A percentile compares a stretch with the other conserved stretches of the same genome.
phyloP scores from a whole-genome alignment of 2,329 filamentous ascomycete species.

The Penicillium freii region DNA sequence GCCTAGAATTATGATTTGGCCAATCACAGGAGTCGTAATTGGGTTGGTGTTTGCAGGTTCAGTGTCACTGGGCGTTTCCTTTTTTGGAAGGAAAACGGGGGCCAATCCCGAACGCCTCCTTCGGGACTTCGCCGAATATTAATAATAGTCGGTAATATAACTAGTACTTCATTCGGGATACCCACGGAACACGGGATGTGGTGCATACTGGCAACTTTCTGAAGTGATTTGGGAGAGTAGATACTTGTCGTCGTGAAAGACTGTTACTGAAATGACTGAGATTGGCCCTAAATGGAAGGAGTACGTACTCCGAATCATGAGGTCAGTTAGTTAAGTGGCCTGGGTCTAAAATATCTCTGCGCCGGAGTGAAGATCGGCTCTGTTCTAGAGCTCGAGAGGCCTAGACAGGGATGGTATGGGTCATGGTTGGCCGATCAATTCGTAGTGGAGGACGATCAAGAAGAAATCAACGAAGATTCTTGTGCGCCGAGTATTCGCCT shows the following conservation, averaged over 20 bases:
- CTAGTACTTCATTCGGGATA: neutral
- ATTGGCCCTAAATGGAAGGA: neutral
- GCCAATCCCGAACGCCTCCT: constrained; percentile 3
- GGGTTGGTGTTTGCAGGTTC: neutral
- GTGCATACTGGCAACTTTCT: neutral
- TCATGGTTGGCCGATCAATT: constrained; percentile 3
- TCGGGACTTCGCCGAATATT: constrained; percentile 6
- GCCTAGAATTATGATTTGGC: constrained; percentile 3
- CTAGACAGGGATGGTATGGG: neutral
- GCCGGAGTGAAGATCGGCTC: neutral
- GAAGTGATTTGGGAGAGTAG: neutral
- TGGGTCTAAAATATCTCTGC: neutral
- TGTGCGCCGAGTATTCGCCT: neutral
- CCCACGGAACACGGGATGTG: neutral
- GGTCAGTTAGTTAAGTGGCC: neutral
- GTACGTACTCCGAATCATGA: neutral
- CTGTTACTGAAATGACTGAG: neutral
- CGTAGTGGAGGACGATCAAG: neutral
- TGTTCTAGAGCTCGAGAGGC: constrained; percentile 6
- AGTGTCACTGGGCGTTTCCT: neutral
- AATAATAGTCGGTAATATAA: neutral
- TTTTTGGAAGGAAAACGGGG: neutral
- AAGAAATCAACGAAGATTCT: neutral
- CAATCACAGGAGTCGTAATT: neutral
- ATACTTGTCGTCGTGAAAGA: neutral